phyloP scores from a whole-genome alignment of 2,329 filamentous ascomycete species.

The Trichoderma koningii region DNA sequence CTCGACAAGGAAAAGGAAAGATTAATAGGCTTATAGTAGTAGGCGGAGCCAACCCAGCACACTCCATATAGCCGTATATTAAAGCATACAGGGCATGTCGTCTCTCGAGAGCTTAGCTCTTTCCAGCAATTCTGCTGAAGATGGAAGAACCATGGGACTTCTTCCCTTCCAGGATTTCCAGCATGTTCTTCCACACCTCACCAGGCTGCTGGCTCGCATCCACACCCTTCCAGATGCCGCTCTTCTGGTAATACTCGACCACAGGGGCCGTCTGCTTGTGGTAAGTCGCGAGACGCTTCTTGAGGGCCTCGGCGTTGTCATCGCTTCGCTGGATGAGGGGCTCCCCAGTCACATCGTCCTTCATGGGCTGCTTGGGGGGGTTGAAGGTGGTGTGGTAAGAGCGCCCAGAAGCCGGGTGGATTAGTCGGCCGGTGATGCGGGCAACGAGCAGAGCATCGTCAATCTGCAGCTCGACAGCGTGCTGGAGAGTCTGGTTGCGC shows the following conservation, averaged over 20 bases:
- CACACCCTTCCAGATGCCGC: conserved; percentile 92
- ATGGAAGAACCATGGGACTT: conserved; percentile 43
- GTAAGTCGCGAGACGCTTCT: conserved; percentile 92
- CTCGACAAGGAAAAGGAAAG: neutral
- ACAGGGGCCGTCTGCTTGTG: conserved; percentile 92
- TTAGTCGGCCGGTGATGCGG: conserved; percentile 91
- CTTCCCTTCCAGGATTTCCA: conserved; percentile 75
- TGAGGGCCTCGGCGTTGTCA: conserved; percentile 93
- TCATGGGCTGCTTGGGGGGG: conserved; percentile 92
- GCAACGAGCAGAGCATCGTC: conserved; percentile 91
- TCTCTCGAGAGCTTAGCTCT: conserved; percentile 34
- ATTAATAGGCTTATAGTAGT: conserved; percentile 17
- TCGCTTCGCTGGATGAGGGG: conserved; percentile 94
- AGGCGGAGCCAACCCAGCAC: conserved; percentile 2
- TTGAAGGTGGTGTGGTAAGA: conserved; percentile 99
- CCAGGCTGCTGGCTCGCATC: conserved; percentile 96
- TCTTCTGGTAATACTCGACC: conserved; percentile 94
- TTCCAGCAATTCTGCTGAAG: conserved; percentile 42
- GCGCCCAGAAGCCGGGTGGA: conserved; percentile 94
- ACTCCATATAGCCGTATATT: conserved; percentile 4
- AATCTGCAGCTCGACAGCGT: conserved; percentile 95
- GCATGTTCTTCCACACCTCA: conserved; percentile 90
- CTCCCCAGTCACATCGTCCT: conserved; percentile 95
- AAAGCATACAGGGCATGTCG: neutral
- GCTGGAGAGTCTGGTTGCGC: conserved; percentile 82